phyloP scores from a whole-genome alignment of 495 filamentous ascomycete species.

The Bombardia bombarda region DNA sequence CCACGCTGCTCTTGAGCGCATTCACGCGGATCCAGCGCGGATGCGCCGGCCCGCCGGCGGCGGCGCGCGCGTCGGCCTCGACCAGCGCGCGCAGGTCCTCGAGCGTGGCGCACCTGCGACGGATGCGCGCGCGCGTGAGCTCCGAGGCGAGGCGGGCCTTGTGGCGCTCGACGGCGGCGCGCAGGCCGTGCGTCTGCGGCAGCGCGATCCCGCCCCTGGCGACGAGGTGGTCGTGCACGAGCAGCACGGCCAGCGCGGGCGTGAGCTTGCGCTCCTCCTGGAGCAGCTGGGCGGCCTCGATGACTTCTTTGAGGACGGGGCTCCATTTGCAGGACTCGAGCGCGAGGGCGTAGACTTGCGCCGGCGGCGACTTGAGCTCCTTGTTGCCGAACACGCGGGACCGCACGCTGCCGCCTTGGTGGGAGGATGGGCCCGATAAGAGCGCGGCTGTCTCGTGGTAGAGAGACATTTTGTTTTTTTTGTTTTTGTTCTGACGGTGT shows the following conservation, averaged over 20 bases:
- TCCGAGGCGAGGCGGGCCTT: conserved; percentile 75
- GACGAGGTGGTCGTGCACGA: conserved; percentile 80
- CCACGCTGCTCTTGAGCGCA: conserved; percentile 59
- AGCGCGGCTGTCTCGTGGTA: conserved; percentile 84
- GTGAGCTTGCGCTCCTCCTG: conserved; percentile 77
- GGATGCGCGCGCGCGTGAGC: conserved; percentile 68
- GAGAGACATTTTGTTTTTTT: conserved; percentile 90
- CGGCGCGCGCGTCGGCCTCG: conserved; percentile 24
- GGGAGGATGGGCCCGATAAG: conserved; percentile 46
- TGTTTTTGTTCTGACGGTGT: too few species aligned
- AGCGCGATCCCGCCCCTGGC: conserved; percentile 73
- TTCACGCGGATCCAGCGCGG: conserved; percentile 91
- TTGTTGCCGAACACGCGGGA: conserved; percentile 68
- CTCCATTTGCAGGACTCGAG: conserved; percentile 89
- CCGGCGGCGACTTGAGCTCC: conserved; percentile 63
- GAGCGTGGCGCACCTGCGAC: conserved; percentile 56
- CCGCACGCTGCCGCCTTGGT: conserved; percentile 66
- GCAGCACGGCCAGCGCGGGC: conserved; percentile 69
- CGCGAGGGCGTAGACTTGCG: conserved; percentile 78
- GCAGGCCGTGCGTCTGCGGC: conserved; percentile 66
- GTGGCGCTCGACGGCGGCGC: conserved; percentile 65
- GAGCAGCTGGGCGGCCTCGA: conserved; percentile 66
- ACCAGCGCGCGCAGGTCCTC: conserved; percentile 55
- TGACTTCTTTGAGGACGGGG: conserved; percentile 70
- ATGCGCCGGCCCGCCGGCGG: conserved; percentile 30